Evolutionary conservation across 768 basidiomycete genomes (phyloP).

Genomic region (Albatrellus ellisii): DNA sequence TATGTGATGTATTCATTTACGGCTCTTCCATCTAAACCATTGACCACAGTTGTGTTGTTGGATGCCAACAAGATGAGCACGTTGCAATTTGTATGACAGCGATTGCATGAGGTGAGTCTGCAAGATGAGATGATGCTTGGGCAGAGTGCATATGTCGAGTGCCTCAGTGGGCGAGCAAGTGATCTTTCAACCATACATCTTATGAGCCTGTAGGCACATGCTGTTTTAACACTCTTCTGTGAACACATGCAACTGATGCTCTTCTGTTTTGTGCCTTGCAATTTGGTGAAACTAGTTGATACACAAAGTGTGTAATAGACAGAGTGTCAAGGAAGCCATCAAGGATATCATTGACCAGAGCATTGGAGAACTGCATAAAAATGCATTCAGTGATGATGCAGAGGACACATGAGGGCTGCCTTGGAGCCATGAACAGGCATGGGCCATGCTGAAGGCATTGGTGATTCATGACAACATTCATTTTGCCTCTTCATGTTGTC

Average conservation of each 20-base stretch:
- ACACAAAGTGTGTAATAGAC: conserved; percentile 71
- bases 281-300: conserved; percentile 39
- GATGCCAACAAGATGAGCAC: conserved; percentile 81
- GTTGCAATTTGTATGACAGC: conserved; percentile 69
- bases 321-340: conserved; percentile 64
- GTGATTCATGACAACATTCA: conserved; percentile 47
- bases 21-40: conserved; percentile 79
- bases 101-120: conserved; percentile 46
- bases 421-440: conserved; percentile 84
- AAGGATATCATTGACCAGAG: conserved; percentile 79
- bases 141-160: conserved; percentile 47
- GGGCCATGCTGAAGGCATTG: conserved; percentile 67
- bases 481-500: neutral
- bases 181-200: conserved; percentile 69
- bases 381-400: conserved; percentile 83
- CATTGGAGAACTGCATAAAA: conserved; percentile 77
- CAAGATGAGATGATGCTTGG: conserved; percentile 38
- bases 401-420: conserved; percentile 75
- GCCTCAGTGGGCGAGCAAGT: conserved; percentile 82
- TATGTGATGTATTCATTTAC: neutral
- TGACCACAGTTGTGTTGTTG: conserved; percentile 63
- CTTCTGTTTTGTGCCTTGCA: neutral
- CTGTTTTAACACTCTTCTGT: no score
- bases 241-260: no score
- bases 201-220: no score